Percentiles rank a stretch among this genome's conserved stretches.
phyloP scores from a whole-genome alignment of 768 basidiomycete genomes.

The Pleurotus sapidus region DNA sequence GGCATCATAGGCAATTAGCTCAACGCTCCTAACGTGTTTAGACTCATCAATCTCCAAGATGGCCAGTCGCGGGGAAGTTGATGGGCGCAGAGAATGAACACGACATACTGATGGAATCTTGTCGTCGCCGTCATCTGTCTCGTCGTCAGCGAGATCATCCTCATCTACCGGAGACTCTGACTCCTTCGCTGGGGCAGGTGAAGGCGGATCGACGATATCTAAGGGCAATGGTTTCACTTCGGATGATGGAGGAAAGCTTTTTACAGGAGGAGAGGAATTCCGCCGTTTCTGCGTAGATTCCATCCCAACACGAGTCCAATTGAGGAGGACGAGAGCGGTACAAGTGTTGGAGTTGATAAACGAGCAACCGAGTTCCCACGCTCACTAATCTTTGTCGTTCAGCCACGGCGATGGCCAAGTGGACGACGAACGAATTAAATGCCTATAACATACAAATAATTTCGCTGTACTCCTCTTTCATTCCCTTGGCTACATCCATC shows the following conservation, averaged over 20 bases:
- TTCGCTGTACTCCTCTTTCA: too few relatives aligned
- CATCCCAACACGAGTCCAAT: not conserved
- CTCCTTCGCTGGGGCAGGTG: not conserved
- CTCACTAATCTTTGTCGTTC: too few relatives aligned
- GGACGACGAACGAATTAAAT: too few relatives aligned
- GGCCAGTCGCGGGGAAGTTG: not conserved
- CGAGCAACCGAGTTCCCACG: too few relatives aligned
- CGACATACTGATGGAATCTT: slow-evolving; percentile 6
- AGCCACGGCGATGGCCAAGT: too few relatives aligned
- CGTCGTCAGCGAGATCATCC: not conserved
- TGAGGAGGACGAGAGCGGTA: slow-evolving; percentile 2
- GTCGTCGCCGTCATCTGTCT: not conserved
- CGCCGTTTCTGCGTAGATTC: not conserved
- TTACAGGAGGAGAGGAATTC: not conserved
- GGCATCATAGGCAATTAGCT: not conserved
- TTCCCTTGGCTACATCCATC: too few relatives aligned
- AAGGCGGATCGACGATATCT: not conserved
- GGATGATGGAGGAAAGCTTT: not conserved
- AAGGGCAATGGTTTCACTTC: not conserved
- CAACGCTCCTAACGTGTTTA: not conserved
- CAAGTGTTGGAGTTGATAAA: not conserved
- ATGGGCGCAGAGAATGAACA: not conserved
- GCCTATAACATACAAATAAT: too few relatives aligned
- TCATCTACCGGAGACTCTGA: not conserved
- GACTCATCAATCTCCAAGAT: not conserved